phyloP scores from a whole-genome alignment of 2,329 filamentous ascomycete species.

The Claviceps pazoutovae region DNA sequence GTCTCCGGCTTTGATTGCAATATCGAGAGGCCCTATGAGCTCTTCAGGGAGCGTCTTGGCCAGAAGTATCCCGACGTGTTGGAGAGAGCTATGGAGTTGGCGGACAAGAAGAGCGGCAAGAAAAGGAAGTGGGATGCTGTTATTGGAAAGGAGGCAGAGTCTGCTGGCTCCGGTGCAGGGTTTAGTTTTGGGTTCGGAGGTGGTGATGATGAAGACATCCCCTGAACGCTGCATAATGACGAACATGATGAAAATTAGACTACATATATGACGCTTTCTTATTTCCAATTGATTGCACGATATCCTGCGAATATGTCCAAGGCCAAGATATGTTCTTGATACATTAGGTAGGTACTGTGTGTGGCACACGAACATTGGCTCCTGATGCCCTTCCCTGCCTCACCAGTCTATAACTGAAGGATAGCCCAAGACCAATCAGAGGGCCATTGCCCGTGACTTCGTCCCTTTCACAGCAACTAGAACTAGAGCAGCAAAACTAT shows the following conservation, averaged over 20 bases:
- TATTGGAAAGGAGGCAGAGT: conserved; percentile 30
- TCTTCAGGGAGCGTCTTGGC: conserved; percentile 59
- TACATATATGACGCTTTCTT: background rate
- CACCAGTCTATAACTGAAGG: background rate
- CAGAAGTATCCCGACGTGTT: conserved; percentile 53
- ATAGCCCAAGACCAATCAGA: background rate
- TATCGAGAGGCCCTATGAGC: conserved; percentile 55
- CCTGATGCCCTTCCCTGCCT: background rate
- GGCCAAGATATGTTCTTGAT: background rate
- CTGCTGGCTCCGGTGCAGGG: conserved; percentile 18
- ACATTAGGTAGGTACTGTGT: no score
- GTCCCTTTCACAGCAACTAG: background rate
- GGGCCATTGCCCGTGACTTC: background rate
- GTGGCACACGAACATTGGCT: background rate
- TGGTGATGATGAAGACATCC: conserved; percentile 31
- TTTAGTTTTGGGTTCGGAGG: conserved; percentile 43
- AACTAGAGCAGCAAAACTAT: background rate
- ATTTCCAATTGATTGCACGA: background rate
- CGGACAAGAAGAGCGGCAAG: conserved; percentile 50
- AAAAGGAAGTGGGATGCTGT: conserved; percentile 82
- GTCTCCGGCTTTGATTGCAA: conserved; percentile 71
- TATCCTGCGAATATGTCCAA: no score
- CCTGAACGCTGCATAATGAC: conserved; percentile 12
- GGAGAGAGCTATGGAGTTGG: conserved; percentile 46
- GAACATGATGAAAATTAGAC: background rate